Evolutionary conservation across 2,329 filamentous ascomycete genomes (phyloP).

Genomic region (Aciculosporium take): DNA sequence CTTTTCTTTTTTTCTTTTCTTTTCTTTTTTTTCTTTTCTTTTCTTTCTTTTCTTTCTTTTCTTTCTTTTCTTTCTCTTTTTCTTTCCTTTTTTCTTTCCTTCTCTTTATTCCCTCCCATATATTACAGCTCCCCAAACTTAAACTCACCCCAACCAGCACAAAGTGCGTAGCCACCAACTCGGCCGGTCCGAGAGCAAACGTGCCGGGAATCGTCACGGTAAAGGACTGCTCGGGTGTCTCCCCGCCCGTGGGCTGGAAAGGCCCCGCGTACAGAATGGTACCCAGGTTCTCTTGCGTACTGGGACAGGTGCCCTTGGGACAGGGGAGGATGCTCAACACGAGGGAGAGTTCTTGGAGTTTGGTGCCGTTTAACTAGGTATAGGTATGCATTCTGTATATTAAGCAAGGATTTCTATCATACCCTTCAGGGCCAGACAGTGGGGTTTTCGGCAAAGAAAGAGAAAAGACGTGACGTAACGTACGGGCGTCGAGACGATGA

Average conservation of each 20-base stretch:
- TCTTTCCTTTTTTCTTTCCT: no score
- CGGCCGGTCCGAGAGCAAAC: neutral
- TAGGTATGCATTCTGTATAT: neutral
- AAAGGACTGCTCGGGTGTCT: neutral
- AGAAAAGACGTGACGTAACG: no score
- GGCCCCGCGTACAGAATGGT: neutral
- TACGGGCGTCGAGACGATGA: neutral
- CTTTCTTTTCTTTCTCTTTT: no score
- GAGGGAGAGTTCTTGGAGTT: neutral
- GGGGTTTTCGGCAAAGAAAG: no score
- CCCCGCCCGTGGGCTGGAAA: neutral
- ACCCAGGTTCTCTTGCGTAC: neutral
- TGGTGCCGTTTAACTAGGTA: neutral
- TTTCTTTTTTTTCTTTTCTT: no score
- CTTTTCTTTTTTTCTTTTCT: no score
- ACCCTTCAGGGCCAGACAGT: no score
- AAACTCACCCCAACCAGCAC: slow-evolving; percentile 2
- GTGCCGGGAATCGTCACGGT: neutral
- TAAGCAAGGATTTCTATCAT: no score
- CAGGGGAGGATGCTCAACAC: slow-evolving; percentile 4
- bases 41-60: no score
- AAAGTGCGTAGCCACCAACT: slow-evolving; percentile 6
- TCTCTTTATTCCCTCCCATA: no score
- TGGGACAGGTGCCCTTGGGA: neutral
- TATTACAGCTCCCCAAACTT: no score